Percentiles rank a stretch among this genome's conserved stretches.
These are phyloP conservation scores for Dryas integrifolia DNA, from an alignment of 331 rosid species.

Conservation along the genomic window DNA sequence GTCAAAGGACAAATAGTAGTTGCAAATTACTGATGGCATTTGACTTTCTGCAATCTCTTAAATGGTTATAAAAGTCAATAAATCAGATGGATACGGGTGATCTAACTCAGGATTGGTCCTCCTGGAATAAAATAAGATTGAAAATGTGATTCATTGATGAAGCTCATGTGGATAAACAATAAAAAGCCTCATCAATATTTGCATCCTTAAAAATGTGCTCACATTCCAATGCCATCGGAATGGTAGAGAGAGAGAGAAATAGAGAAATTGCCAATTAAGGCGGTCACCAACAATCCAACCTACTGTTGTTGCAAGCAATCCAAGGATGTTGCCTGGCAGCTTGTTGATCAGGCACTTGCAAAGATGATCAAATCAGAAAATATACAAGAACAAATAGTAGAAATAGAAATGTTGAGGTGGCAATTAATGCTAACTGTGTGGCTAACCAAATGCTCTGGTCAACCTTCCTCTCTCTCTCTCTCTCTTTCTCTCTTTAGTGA, in stretches of 20 bases:
- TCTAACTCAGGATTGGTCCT: constrained; percentile 49
- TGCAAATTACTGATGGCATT: constrained; percentile 8
- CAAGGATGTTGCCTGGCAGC: constrained; percentile 9
- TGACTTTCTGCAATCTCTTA: not conserved
- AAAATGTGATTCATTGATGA: constrained; percentile 1
- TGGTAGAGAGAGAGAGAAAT: not conserved
- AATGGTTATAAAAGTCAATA: constrained; percentile 29
- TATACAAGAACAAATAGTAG: not conserved
- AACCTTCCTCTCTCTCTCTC: constrained; percentile 25
- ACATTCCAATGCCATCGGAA: constrained; percentile 21
- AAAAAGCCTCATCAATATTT: not conserved
- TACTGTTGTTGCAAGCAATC: constrained; percentile 26
- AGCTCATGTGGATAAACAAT: not conserved
- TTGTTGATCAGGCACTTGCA: constrained; percentile 30
- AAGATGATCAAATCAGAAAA: not conserved
- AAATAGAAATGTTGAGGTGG: constrained; percentile 11
- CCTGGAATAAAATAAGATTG: not conserved
- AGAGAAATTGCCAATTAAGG: constrained; percentile 12
- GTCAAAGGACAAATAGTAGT: constrained; percentile 7
- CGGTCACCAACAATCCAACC: constrained; percentile 74
- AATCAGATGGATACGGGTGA: constrained; percentile 39
- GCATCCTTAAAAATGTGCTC: constrained; percentile 14
- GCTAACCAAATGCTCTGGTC: constrained; percentile 56
- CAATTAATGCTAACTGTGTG: constrained; percentile 63
- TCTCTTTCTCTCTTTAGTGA: constrained; percentile 14